Conservation (phyloP, 176 grass and related monocot genomes). For the Zoysia pacifica region DNA sequence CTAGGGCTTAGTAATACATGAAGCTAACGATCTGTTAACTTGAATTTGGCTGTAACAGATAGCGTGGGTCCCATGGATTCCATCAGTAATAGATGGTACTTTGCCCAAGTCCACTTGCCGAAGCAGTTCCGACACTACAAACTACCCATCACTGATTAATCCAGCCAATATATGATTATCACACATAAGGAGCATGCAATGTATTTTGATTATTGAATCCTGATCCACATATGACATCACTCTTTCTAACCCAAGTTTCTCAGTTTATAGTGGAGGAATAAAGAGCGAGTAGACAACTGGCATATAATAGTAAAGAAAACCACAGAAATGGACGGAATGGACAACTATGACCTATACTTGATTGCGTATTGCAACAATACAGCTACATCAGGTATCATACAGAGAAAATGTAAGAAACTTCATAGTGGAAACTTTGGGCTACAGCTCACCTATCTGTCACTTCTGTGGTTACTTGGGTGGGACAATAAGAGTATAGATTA, state of each 20-base stretch:
- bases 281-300: background rate
- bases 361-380: slow-evolving; percentile 32
- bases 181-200: background rate
- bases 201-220: background rate
- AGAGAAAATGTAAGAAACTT: slow-evolving; percentile 41
- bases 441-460: slow-evolving; percentile 16
- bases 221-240: slow-evolving; percentile 1
- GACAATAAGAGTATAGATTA: slow-evolving; percentile 72
- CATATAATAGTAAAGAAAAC: slow-evolving; percentile 12
- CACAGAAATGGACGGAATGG: background rate
- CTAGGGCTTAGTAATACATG: slow-evolving; percentile 40
- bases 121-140: slow-evolving; percentile 29
- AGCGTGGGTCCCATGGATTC: slow-evolving; percentile 34
- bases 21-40: slow-evolving; percentile 47
- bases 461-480: slow-evolving; percentile 66
- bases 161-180: background rate
- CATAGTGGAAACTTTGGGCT: slow-evolving; percentile 8
- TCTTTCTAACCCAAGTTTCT: background rate
- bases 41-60: slow-evolving; percentile 19
- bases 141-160: background rate
- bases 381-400: slow-evolving; percentile 30
- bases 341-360: slow-evolving; percentile 20
- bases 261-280: slow-evolving; percentile 8
- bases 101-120: slow-evolving; percentile 45
- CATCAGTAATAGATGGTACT: background rate